Evolutionary conservation across 2,329 filamentous ascomycete species (phyloP).

Genomic region (Colletotrichum sublineola): DNA sequence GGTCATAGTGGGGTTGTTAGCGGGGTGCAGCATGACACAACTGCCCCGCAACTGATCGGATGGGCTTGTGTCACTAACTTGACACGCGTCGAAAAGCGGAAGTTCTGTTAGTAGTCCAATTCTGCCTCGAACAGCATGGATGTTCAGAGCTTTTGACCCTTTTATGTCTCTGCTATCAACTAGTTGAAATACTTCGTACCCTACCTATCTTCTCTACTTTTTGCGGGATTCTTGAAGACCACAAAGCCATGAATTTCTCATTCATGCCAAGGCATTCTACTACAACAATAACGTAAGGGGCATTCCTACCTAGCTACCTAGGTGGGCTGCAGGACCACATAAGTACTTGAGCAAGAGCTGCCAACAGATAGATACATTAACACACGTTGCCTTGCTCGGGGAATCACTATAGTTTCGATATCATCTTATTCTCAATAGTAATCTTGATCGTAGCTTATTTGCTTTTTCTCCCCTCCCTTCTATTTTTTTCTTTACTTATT

Average conservation of each 20-base stretch:
- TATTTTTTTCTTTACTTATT: no score
- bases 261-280: neutral
- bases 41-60: neutral
- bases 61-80: neutral
- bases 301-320: neutral
- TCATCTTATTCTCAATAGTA: neutral
- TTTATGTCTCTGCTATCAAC: neutral
- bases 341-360: neutral
- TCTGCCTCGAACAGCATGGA: slow-evolving; percentile 19
- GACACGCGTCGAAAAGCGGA: neutral
- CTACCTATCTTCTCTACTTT: neutral
- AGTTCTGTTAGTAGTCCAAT: neutral
- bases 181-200: neutral
- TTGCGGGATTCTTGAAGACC: neutral
- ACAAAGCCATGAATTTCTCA: neutral
- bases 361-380: neutral
- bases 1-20: slow-evolving; percentile 17
- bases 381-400: neutral
- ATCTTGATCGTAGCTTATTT: neutral
- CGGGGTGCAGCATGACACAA: slow-evolving; percentile 31
- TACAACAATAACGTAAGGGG: no score
- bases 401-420: neutral
- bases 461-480: neutral
- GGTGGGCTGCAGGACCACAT: no score
- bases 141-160: neutral